Base-by-base conservation (phyloP, 192 early-diverging fungal species). In the Irineochytrium annulatum region DNA sequence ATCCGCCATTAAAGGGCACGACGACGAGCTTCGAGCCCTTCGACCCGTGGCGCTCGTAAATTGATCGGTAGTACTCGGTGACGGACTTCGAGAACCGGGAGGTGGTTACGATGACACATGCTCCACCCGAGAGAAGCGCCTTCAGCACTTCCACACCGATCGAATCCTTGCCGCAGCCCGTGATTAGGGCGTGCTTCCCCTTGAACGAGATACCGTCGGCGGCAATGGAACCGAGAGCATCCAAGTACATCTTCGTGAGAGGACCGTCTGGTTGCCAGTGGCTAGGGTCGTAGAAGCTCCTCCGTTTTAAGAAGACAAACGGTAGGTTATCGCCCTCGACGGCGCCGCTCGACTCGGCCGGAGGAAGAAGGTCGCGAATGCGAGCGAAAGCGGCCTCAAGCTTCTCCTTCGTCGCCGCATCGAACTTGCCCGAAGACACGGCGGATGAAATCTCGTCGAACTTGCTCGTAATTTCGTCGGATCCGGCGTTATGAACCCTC, bases 1-100 rank as follows among this genome's bases (percentile, higher is more conserved):
- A 94, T 34, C 83, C 93, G 62, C 87, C 89, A 75, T 97, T 97
- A 77, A 97, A 97, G 14, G 95, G 93, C 27, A 95, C 91, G 34
- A 97, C 83, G 31, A 91, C 79, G 41, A 97, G 79, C 14, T 80
- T 70, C 2, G 89, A 89, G 28, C 89, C 90, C 60, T 89, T 87
- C 34, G 93, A 84, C n/a, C 95, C 95, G 69, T 89, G 84, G 22
- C 72, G 74, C 65, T 94, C 86, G 79, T 92, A 97, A 55, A 98
- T 87, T 37, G 77, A 71, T 55, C 89, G 88, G 81, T 89, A 98
- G 68, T 89, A 90, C 76, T 89, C 86, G 31, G 87, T 89, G 13
- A 81, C 86, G 1, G 75, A 65, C 51, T 78, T 83, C 62, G 86
- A 91, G 79, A 90, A 94, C 53, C 90, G 84, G 3, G 92, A 94